Base-by-base conservation (phyloP, 306 rosid species). In the Oemleria cerasiformis region DNA sequence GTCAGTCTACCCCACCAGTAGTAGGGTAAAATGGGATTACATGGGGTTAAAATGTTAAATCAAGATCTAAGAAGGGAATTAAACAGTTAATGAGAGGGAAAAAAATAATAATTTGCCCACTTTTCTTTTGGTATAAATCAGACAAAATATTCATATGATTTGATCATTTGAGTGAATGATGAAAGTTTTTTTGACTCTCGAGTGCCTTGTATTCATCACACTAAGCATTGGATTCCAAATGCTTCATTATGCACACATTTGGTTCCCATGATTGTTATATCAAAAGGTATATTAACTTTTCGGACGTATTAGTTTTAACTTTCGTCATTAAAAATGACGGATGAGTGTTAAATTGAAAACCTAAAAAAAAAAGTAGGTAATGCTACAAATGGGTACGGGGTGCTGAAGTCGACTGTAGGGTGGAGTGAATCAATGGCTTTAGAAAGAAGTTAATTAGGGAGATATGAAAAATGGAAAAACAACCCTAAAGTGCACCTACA, bases 1-100 rank as follows among this genome's bases (percentile, higher is more conserved):
- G 83, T 74, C 8, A 67, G 41, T 39, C 63, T 74, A 70, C 90
- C 87, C 92, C 79, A 86, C 93, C 49, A 51, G 15, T 54, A 45
- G 6, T 53, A 66, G 36, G 36, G 36, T 30, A 30, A 30, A 30
- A 30, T 75, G 71, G 51, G 40, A 51, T 72, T 68, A 64, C 66
- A 66, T 80, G 59, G 36, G 36, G 36, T 30, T 30, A 30, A 30
- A 74, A 63, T 54, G 50, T 49, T 49, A 6, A 49, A 14, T 30
- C 16, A 67, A 17, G 58, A 48, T 23, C 39, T 23, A 54, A 2
- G 12, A 19, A 54, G 63, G 38, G 63, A 69, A 69, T 21, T 15
- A 16, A 69, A 39, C 50, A 40, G 41, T 51, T 38, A 68, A 3
- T 36, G 30, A 8, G 66, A 58, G 42, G 5, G 8, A 11, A 45